Conservation (phyloP, 768 basidiomycete species). For the Strobilomyces confusus region DNA sequence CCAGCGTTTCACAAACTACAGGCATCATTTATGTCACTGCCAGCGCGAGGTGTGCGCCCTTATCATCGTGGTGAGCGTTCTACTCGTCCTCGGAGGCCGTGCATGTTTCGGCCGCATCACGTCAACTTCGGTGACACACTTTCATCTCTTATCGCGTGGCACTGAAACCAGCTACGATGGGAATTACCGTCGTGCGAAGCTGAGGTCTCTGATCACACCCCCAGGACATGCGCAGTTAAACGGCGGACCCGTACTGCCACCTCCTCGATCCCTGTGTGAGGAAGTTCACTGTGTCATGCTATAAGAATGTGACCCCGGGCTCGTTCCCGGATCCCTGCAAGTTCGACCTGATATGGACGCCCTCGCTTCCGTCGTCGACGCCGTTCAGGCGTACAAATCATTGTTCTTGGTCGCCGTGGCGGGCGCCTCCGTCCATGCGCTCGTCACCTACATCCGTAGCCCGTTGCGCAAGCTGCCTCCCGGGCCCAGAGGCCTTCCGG, state of each 20-base stretch:
- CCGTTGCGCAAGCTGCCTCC: slow-evolving; percentile 4
- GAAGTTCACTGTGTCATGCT: not conserved
- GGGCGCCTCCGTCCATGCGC: not conserved
- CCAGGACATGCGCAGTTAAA: not conserved
- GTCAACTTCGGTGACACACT: too few relatives aligned
- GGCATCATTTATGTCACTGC: too few relatives aligned
- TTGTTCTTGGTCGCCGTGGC: not conserved
- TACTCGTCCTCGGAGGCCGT: not conserved
- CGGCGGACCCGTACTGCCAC: not conserved
- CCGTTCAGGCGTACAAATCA: not conserved
- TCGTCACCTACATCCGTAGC: slow-evolving; percentile 4
- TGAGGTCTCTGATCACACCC: not conserved
- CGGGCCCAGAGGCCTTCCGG: slow-evolving; percentile 3
- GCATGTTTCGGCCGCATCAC: not conserved
- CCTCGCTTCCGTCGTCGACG: not conserved
- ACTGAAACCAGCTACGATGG: not conserved
- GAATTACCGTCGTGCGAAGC: not conserved
- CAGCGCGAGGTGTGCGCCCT: too few relatives aligned
- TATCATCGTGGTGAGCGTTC: too few relatives aligned
- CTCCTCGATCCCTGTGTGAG: not conserved
- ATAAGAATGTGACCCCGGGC: not conserved
- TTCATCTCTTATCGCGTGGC: not conserved
- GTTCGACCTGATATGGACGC: not conserved
- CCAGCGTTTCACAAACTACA: too few relatives aligned
- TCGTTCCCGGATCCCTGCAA: not conserved